Conservation (phyloP, 208 protist species). For the Leishmania major region DNA sequence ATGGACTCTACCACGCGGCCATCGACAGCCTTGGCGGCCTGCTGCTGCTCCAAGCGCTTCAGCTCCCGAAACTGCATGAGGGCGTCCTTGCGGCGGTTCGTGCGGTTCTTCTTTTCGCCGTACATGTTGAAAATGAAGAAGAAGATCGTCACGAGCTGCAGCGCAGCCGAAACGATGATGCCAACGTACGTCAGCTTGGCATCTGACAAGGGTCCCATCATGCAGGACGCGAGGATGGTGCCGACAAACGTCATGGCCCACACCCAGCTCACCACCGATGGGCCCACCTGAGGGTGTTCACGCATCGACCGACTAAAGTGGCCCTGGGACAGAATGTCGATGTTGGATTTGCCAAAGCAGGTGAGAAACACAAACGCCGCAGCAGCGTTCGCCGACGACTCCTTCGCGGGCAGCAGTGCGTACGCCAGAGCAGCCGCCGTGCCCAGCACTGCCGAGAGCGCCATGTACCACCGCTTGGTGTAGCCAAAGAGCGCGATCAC, state of each 20-base stretch:
- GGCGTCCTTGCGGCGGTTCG: conserved; percentile 36
- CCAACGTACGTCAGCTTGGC: conserved; percentile 22
- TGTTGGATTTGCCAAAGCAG: conserved; percentile 36
- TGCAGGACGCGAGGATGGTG: conserved; percentile 34
- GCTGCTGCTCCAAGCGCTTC: not conserved
- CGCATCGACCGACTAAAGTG: conserved; percentile 57
- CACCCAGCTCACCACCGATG: conserved; percentile 48
- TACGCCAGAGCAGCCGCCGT: conserved; percentile 27
- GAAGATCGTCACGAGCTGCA: conserved; percentile 33
- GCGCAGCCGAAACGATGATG: conserved; percentile 31
- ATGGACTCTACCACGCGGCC: conserved; percentile 12
- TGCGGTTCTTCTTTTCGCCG: conserved; percentile 43
- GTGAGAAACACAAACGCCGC: conserved; percentile 45
- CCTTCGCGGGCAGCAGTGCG: conserved; percentile 37
- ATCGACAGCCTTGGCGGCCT: not conserved
- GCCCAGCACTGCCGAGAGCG: conserved; percentile 32
- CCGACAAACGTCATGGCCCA: conserved; percentile 47
- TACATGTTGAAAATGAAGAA: conserved; percentile 62
- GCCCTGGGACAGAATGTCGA: conserved; percentile 67
- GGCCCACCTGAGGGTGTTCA: conserved; percentile 29
- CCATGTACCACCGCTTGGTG: conserved; percentile 61
- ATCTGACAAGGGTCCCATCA: conserved; percentile 54
- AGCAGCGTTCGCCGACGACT: conserved; percentile 26
- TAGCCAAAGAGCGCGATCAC: conserved; percentile 49
- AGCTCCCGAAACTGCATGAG: conserved; percentile 13